A percentile compares a stretch with the other conserved stretches of the same genome.
phyloP scores from a whole-genome alignment of 768 basidiomycete species.

The Mycena maculata region DNA sequence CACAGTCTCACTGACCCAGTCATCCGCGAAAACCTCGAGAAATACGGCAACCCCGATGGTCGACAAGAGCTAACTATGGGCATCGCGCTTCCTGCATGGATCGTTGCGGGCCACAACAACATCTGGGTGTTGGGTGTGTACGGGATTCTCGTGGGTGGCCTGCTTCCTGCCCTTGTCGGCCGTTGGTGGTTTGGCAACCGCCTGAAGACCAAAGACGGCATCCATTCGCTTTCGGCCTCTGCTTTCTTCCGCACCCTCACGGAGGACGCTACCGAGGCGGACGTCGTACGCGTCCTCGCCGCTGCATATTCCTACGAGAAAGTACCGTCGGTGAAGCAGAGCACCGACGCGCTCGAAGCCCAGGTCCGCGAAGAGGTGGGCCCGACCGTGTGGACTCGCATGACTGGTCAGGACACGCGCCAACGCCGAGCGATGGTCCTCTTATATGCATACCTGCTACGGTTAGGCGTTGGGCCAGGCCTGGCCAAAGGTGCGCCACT shows the following conservation, averaged over 20 bases:
- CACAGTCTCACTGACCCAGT: constrained; percentile 89
- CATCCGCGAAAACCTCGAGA: constrained; percentile 89
- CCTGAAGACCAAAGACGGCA: constrained; percentile 91
- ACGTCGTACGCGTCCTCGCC: constrained; percentile 78
- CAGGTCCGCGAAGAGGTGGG: constrained; percentile 61
- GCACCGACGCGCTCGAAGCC: constrained; percentile 58
- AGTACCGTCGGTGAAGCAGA: constrained; percentile 43
- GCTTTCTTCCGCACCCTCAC: constrained; percentile 88
- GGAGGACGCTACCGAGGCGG: constrained; percentile 80
- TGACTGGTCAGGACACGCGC: constrained; percentile 53
- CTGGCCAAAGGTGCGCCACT: constrained; percentile 73
- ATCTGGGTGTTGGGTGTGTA: constrained; percentile 92
- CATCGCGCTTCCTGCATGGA: constrained; percentile 94
- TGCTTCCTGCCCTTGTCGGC: constrained; percentile 88
- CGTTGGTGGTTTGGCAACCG: constrained; percentile 98
- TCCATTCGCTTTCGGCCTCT: constrained; percentile 84
- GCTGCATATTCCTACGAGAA: constrained; percentile 72
- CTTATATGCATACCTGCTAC: constrained; percentile 87
- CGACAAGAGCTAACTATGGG: constrained; percentile 95
- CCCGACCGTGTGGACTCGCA: constrained; percentile 63
- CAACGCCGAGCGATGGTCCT: constrained; percentile 73
- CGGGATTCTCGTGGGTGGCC: constrained; percentile 87
- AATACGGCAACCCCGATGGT: constrained; percentile 96
- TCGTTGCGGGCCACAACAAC: constrained; percentile 91
- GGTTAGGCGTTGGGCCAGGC: constrained; percentile 63